Percentiles rank a stretch among this genome's conserved stretches.
Conservation (phyloP, 768 basidiomycete genomes). For the Auricularia auricula-judae region DNA sequence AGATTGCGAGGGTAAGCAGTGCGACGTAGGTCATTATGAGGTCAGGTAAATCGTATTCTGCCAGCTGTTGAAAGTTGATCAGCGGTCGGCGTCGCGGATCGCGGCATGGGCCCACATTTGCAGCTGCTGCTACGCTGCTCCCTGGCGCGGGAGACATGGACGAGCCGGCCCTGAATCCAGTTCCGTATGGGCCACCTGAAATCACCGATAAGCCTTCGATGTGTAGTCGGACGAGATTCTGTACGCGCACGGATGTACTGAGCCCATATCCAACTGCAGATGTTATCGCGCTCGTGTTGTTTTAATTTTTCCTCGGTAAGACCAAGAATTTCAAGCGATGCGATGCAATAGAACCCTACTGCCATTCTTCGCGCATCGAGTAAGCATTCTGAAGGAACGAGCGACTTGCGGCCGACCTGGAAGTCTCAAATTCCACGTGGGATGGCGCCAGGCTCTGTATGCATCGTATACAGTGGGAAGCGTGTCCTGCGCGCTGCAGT, state of each 20-base stretch:
- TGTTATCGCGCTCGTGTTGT: conserved; percentile 43
- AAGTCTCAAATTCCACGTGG: conserved; percentile 60
- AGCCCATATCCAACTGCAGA: conserved; percentile 83
- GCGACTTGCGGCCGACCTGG: conserved; percentile 37
- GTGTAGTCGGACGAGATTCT: conserved; percentile 4
- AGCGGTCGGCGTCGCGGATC: conserved; percentile 1
- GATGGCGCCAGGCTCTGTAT: conserved; percentile 58
- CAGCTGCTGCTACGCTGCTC: conserved; percentile 10
- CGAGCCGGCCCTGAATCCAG: conserved; percentile 42
- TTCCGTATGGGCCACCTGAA: conserved; percentile 45
- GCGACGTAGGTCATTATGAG: conserved; percentile 94
- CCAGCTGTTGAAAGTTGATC: conserved; percentile 7
- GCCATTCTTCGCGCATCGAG: conserved; percentile 46
- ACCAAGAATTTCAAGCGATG: conserved; percentile 68
- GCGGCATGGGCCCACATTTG: conserved; percentile 9
- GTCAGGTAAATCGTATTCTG: conserved; percentile 60
- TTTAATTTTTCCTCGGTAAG: conserved; percentile 34
- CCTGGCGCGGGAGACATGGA: conserved; percentile 43
- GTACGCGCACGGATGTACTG: conserved; percentile 55
- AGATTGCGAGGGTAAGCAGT: conserved; percentile 66
- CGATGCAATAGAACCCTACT: conserved; percentile 80
- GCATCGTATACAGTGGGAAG: conserved; percentile 55
- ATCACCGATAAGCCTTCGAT: not conserved
- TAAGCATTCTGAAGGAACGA: not conserved
- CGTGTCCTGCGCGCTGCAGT: conserved; percentile 42